phyloP scores from a whole-genome alignment of 129 eudicot genomes.

The Artemisia annua region DNA sequence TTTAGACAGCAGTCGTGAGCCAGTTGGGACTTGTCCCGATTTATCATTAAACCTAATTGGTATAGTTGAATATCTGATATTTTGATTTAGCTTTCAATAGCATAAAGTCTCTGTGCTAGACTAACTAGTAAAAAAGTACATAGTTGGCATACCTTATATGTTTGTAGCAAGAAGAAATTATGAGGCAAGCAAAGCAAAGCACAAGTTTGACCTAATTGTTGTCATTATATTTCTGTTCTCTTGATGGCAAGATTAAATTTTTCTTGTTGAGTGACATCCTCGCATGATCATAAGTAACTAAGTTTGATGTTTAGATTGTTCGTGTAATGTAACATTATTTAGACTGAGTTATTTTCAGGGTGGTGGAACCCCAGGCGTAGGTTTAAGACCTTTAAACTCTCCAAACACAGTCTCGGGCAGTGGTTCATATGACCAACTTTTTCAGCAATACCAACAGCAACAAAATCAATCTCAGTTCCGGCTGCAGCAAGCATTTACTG shows the following conservation, averaged over 20 bases:
- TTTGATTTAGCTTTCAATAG: no score
- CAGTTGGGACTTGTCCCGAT: no score
- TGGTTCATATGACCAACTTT: conserved; percentile 82
- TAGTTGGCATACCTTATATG: no score
- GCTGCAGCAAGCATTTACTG: conserved; percentile 40
- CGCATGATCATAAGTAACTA: background rate
- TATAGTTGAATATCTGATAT: no score
- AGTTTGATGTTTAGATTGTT: background rate
- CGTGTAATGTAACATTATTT: conserved; percentile 1
- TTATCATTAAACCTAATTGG: no score
- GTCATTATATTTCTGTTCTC: background rate
- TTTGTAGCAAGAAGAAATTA: no score
- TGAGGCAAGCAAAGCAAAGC: no score
- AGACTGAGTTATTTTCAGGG: conserved; percentile 35
- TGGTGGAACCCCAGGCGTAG: conserved; percentile 69
- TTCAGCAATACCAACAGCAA: conserved; percentile 85
- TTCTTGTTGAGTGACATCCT: background rate
- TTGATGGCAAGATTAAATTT: background rate
- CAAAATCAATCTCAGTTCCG: conserved; percentile 80
- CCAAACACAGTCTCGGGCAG: conserved; percentile 58
- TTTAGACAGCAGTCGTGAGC: no score
- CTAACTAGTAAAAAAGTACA: no score
- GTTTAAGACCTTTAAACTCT: conserved; percentile 69
- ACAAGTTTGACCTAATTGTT: no score
- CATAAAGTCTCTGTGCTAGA: no score